A percentile compares a stretch with the other conserved stretches of the same genome.
Conservation (phyloP, 495 filamentous ascomycete species). For the Aspergillus affinis region DNA sequence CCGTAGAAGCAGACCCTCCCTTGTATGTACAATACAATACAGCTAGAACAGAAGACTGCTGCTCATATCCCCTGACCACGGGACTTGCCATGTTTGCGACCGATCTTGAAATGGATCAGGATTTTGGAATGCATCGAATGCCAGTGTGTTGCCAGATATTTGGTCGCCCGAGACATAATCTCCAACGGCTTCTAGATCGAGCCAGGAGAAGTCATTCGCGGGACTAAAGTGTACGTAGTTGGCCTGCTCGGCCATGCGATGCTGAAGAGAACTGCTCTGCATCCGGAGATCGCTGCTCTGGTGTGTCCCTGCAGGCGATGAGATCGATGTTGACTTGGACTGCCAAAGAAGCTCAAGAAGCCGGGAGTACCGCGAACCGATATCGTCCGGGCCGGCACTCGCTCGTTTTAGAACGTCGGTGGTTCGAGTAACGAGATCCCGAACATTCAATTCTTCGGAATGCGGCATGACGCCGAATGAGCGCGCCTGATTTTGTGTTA, state of each 20-base stretch:
- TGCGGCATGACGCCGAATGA: slow-evolving; percentile 54
- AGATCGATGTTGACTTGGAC: slow-evolving; percentile 26
- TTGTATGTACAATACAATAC: not conserved
- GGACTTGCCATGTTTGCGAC: slow-evolving; percentile 41
- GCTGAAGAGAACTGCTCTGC: slow-evolving; percentile 27
- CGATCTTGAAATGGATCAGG: slow-evolving; percentile 35
- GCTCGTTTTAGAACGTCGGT: slow-evolving; percentile 51
- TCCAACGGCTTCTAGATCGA: slow-evolving; percentile 56
- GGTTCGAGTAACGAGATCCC: slow-evolving; percentile 52
- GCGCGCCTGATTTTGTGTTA: slow-evolving; percentile 35
- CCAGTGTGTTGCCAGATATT: slow-evolving; percentile 37
- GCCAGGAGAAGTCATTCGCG: slow-evolving; percentile 58
- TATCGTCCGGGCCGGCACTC: slow-evolving; percentile 52
- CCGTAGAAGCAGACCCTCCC: not conserved
- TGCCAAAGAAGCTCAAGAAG: slow-evolving; percentile 56
- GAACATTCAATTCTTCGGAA: slow-evolving; percentile 52
- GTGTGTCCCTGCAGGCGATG: slow-evolving; percentile 30
- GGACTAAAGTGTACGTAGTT: slow-evolving; percentile 48
- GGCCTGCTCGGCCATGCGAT: slow-evolving; percentile 31
- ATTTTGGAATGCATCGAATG: slow-evolving; percentile 41
- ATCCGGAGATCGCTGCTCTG: slow-evolving; percentile 33
- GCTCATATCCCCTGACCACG: slow-evolving; percentile 46
- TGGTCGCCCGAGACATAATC: slow-evolving; percentile 54
- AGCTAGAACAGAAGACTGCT: slow-evolving; percentile 42
- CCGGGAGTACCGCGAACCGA: slow-evolving; percentile 54